Evolutionary conservation across 768 basidiomycete genomes (phyloP).

Genomic region (Russula virescens): DNA sequence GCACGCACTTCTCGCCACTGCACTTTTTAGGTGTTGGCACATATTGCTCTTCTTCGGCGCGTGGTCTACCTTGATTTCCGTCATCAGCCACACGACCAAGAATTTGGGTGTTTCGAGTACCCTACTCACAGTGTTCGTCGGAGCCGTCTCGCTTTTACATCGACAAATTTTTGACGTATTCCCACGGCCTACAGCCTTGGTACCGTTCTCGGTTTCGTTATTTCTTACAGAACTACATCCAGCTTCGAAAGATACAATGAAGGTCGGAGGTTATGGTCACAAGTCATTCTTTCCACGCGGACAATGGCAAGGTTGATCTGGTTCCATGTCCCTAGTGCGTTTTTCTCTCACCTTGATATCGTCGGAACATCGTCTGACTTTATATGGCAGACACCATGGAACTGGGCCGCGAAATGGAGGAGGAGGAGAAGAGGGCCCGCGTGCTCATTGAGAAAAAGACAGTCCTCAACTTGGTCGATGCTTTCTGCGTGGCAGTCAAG

Average conservation of each 20-base stretch:
- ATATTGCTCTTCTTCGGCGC: slow-evolving; percentile 57
- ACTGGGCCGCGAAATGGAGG: slow-evolving; percentile 18
- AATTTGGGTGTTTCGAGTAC: slow-evolving; percentile 43
- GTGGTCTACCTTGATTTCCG: slow-evolving; percentile 54
- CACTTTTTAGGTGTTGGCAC: slow-evolving; percentile 58
- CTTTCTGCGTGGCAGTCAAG: slow-evolving; percentile 59
- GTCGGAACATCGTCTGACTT: not conserved
- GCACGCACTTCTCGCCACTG: slow-evolving; percentile 35
- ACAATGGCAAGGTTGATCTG: slow-evolving; percentile 57
- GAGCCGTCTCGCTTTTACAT: not conserved
- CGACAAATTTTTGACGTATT: not conserved
- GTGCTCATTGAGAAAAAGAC: slow-evolving; percentile 63
- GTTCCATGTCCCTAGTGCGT: slow-evolving; percentile 60
- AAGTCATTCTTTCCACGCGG: slow-evolving; percentile 51
- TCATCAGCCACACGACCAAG: slow-evolving; percentile 45
- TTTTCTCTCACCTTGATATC: not conserved
- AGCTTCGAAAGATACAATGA: slow-evolving; percentile 77
- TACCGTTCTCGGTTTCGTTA: slow-evolving; percentile 70
- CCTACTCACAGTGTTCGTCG: slow-evolving; percentile 61
- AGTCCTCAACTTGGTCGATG: slow-evolving; percentile 59
- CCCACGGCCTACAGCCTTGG: slow-evolving; percentile 40
- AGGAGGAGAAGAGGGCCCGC: slow-evolving; percentile 40
- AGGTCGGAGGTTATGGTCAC: slow-evolving; percentile 61
- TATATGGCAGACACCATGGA: slow-evolving; percentile 28
- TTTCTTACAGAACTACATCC: slow-evolving; percentile 65